Evolutionary conservation across 176 grass and related monocot genomes (phyloP), one percentile per base, ranked within the genome.

Genomic region (Carex cristatella): DNA sequence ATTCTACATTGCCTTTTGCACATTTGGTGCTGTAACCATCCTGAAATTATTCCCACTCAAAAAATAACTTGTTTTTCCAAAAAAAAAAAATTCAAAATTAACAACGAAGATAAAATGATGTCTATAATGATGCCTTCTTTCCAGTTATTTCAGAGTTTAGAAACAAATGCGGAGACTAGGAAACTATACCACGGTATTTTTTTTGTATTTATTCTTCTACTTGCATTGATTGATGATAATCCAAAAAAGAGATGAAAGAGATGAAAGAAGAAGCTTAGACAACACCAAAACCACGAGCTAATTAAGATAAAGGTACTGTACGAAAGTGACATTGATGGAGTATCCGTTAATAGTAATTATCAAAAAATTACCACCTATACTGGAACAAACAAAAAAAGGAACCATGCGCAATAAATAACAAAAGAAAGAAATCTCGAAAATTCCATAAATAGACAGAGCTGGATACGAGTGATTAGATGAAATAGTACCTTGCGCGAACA

Each of bases 401-500:
- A 83, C 11, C 61, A 49, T 67, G 81, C 59, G 73, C 6, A 33
- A 33, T n/a, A 11, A 31, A 59, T 15, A 12, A 28, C 10, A 23
- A 51, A 65, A 10, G 59, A 7, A 14, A 11, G 27, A 81, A 16
- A 40, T 3, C 0, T 49, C 32, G 13, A 23, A 49, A 10, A 4
- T 61, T 35, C 32, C 8, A 80, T 12, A 23, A 80, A 62, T 57
- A 57, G 10, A 79, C 53, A 79, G 23, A 56, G 23, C 3, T 30
- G 15, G 13, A 57, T n/a, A 53, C 7, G 71, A 79, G 10, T 58
- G 57, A 46, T 0, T 10, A 65, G 40, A 65, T 14, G 60, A 46
- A 37, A 79, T 57, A 30, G 13, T 83, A 94, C 94, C 94, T 91
- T 86, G 83, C 46, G 91, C 91, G 75, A 95, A 84, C 80, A 74